Conservation (phyloP, 495 filamentous ascomycete species). For the Penicillium soppii region DNA sequence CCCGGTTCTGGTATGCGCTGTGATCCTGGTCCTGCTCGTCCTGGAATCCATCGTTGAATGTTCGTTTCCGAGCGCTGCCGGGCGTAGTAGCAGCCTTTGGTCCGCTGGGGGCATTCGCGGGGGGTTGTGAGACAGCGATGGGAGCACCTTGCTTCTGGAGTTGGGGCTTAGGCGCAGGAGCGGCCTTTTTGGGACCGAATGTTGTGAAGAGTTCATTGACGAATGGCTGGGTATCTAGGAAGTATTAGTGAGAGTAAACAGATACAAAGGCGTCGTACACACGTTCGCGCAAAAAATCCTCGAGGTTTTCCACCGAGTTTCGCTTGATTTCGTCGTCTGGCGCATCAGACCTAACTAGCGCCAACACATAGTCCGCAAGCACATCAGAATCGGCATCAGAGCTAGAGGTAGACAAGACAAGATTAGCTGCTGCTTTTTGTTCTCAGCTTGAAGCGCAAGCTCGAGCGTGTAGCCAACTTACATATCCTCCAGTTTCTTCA, state of each 20-base stretch:
- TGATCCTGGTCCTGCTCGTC: slow-evolving; percentile 47
- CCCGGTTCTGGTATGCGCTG: slow-evolving; percentile 47
- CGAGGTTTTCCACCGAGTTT: slow-evolving; percentile 73
- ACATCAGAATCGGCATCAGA: slow-evolving; percentile 95
- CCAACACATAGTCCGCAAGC: slow-evolving; percentile 91
- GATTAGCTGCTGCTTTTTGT: slow-evolving; percentile 6
- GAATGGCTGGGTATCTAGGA: slow-evolving; percentile 67
- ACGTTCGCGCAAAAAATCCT: slow-evolving; percentile 80
- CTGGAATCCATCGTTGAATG: slow-evolving; percentile 57
- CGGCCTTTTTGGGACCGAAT: slow-evolving; percentile 57
- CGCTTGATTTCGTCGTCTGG: slow-evolving; percentile 68
- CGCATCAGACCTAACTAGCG: slow-evolving; percentile 81
- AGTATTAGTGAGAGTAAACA: slow-evolving; percentile 9
- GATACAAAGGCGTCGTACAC: slow-evolving; percentile 46
- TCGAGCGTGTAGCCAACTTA: slow-evolving; percentile 42
- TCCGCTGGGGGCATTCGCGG: slow-evolving; percentile 38
- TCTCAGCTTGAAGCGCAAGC: not conserved
- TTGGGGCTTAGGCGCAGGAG: slow-evolving; percentile 52
- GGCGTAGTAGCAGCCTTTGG: slow-evolving; percentile 27
- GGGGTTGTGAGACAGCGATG: slow-evolving; percentile 31
- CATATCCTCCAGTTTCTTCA: slow-evolving; percentile 89
- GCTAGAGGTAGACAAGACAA: slow-evolving; percentile 39
- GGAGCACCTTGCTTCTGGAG: too few species aligned
- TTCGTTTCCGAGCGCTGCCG: slow-evolving; percentile 50
- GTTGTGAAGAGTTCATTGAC: slow-evolving; percentile 81